Conservation (phyloP, 2,329 filamentous ascomycete species). For the Purpureocillium takamizusanense region DNA sequence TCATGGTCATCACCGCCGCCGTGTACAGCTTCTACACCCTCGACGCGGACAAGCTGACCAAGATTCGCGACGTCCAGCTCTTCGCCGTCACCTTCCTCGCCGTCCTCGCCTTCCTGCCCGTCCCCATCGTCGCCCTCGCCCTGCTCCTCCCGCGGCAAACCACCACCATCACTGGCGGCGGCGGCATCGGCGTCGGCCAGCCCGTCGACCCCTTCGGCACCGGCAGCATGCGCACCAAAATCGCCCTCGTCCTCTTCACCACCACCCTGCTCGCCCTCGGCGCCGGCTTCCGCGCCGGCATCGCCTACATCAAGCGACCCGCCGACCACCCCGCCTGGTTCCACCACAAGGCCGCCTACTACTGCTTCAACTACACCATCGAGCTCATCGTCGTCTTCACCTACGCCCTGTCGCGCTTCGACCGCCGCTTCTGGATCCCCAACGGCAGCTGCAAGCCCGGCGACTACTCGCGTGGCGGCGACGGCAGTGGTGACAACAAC, state of each 20-base stretch:
- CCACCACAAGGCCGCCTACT: slow-evolving; percentile 64
- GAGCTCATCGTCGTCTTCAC: slow-evolving; percentile 62
- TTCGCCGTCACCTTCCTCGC: slow-evolving; percentile 55
- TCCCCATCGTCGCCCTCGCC: slow-evolving; percentile 44
- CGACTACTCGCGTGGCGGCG: slow-evolving; percentile 27
- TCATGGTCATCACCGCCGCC: slow-evolving; percentile 56
- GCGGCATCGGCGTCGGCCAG: too few relatives aligned
- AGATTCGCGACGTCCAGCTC: slow-evolving; percentile 57
- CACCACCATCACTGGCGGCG: too few relatives aligned
- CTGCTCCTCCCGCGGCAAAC: slow-evolving; percentile 37
- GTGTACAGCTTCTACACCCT: slow-evolving; percentile 62
- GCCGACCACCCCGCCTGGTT: slow-evolving; percentile 55
- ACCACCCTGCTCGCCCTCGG: slow-evolving; percentile 55
- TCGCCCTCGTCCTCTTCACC: slow-evolving; percentile 52
- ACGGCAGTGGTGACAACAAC: slow-evolving; percentile 2
- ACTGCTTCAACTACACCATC: slow-evolving; percentile 67
- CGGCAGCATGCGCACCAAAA: slow-evolving; percentile 58
- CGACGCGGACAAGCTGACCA: slow-evolving; percentile 32
- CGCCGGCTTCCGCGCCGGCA: slow-evolving; percentile 58
- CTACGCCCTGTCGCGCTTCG: slow-evolving; percentile 61
- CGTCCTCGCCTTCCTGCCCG: slow-evolving; percentile 48
- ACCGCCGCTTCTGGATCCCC: slow-evolving; percentile 67
- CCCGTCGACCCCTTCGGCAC: slow-evolving; percentile 44
- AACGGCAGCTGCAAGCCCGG: slow-evolving; percentile 55
- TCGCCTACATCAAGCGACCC: slow-evolving; percentile 42